Base-by-base conservation (phyloP, 768 basidiomycete genomes). In the Asterophora lycoperdoides region DNA sequence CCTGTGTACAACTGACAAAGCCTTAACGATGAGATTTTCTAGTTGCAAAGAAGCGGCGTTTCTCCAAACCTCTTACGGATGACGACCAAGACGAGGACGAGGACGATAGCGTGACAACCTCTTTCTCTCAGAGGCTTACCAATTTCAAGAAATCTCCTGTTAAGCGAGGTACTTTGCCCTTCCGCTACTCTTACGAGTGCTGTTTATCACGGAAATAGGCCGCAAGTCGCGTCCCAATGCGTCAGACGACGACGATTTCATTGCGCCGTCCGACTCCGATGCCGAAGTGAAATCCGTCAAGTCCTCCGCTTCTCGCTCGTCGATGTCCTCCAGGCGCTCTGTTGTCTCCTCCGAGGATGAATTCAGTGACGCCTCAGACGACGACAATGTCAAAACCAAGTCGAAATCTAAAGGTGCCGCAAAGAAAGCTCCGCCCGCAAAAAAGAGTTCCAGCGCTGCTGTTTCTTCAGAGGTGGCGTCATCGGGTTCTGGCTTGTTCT, bases 241-340 rank as follows among this genome's bases (percentile, higher is more conserved):
- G 53, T 72, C 58, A 28, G 79, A 76, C 42, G 84, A 88, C 53
- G 83, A 89, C 42, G 84, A 88, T 50, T 90, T 91, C 59, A 76
- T 89, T 56, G 83, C 77, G 33, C 78, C 83, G 15, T 81, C 80
- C 37, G 81, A 82, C 37, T 79, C 79, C 9, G 86, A 84, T 18
- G 74, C 71, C 1, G 84, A 84, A 20, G 63, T 63, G 7, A 73
- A 67, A 29, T 78, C 77, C 17, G 56, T 68, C 19, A 76, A 67
- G 56, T 69, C 83, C 44, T 70, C 73, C 9, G 75, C 74, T 3
- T 81, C 83, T 35, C 77, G 77, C 37, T 69, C 71, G 8, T 73
- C 75, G 1, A 65, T 68, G 14, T 78, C 80, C 1, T 79, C 78
- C 14, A 70, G 68, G 38, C 66, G 52, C 51, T 79, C 63, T 47